Conservation (phyloP, 192 early-diverging fungal genomes). For the Bifiguratus adelaidae region DNA sequence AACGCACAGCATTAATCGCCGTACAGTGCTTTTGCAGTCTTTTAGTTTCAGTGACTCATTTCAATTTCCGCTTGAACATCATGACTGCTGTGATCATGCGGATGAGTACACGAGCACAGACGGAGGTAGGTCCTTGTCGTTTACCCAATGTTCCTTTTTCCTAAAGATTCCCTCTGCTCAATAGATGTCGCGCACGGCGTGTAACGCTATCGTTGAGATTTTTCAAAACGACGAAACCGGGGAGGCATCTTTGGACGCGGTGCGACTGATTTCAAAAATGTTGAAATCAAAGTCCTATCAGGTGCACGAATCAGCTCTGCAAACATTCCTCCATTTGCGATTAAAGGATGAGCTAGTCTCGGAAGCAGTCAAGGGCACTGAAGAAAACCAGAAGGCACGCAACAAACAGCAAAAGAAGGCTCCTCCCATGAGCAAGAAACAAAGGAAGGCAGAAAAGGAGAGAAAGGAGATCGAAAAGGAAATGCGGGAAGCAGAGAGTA, state of each 20-base stretch:
- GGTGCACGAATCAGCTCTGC: constrained; percentile 57
- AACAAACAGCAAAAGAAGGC: constrained; percentile 46
- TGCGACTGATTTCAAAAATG: constrained; percentile 74
- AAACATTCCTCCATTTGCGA: constrained; percentile 70
- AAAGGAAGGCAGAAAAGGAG: constrained; percentile 65
- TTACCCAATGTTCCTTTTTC: not conserved
- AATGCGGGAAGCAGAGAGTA: constrained; percentile 86
- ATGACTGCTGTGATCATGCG: constrained; percentile 73
- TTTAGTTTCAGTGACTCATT: constrained; percentile 74
- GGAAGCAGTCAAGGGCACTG: constrained; percentile 30
- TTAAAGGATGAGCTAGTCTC: constrained; percentile 72
- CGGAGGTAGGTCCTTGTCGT: constrained; percentile 25
- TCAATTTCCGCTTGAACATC: constrained; percentile 91
- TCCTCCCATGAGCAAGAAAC: constrained; percentile 47
- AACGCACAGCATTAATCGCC: constrained; percentile 38
- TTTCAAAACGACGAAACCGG: constrained; percentile 83
- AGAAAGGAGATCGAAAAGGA: constrained; percentile 63
- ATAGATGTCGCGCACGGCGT: constrained; percentile 58
- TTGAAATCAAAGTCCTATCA: constrained; percentile 72
- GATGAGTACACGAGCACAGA: constrained; percentile 49
- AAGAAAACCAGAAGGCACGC: constrained; percentile 29
- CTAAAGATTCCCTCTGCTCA: constrained; percentile 1
- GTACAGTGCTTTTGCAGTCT: constrained; percentile 78
- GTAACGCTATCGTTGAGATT: constrained; percentile 64
- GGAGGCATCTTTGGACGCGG: constrained; percentile 75